Percentiles rank a stretch among this genome's conserved stretches.
Conservation (phyloP, 148 eudicot species). For the Rhododendron mucronatum region DNA sequence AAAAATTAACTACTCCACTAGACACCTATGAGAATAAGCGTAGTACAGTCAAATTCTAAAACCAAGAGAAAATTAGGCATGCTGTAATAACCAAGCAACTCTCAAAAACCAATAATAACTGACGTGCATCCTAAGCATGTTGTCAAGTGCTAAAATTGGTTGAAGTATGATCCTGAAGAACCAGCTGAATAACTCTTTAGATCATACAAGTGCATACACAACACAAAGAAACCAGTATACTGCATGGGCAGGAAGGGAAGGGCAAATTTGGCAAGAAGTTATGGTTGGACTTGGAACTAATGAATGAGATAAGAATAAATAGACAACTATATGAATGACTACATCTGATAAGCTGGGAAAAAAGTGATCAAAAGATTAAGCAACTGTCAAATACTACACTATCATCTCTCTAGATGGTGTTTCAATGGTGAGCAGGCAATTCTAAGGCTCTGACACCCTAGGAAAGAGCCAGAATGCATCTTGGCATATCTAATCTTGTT, state of each 20-base stretch:
- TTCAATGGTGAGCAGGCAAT: neutral
- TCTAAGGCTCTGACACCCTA: neutral
- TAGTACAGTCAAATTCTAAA: neutral
- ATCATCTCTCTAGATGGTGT: neutral
- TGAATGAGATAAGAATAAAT: neutral
- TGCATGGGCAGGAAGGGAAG: neutral
- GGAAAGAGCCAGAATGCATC: neutral
- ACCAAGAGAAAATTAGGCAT: neutral
- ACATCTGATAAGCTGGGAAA: neutral
- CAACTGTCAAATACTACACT: neutral
- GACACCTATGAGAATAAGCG: neutral
- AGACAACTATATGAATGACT: neutral
- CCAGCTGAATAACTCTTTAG: neutral
- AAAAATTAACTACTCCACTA: neutral
- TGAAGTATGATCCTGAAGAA: neutral
- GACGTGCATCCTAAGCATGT: neutral
- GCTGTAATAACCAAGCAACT: neutral
- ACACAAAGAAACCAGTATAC: neutral
- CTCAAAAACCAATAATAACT: neutral
- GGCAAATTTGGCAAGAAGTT: neutral
- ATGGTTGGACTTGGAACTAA: neutral
- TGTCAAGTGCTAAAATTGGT: neutral
- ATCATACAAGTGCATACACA: neutral
- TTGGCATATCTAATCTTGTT: neutral
- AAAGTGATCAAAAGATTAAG: neutral